Conservation (phyloP, 441 rosid genomes). For the Jatropha multifida region DNA sequence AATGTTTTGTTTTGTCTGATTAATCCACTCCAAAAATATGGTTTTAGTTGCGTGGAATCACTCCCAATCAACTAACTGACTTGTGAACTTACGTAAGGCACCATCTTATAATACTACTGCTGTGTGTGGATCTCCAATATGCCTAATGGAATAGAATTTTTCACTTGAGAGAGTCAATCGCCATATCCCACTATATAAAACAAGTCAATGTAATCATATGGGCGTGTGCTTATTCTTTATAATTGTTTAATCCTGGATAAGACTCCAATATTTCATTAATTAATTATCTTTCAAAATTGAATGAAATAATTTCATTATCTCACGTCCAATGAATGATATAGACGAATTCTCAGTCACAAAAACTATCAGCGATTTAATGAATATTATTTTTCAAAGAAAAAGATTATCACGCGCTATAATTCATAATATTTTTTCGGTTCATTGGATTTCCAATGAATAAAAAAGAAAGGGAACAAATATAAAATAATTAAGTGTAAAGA, state of each 20-base stretch:
- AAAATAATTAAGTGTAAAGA: neutral
- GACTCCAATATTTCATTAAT: neutral
- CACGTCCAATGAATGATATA: no score
- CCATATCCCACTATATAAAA: neutral
- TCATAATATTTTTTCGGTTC: no score
- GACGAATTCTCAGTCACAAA: no score
- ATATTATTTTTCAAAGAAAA: no score
- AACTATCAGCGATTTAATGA: no score
- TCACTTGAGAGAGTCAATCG: neutral
- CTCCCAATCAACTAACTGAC: neutral
- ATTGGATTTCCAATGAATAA: neutral
- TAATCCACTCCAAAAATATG: neutral
- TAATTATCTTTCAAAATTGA: no score
- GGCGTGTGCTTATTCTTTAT: neutral
- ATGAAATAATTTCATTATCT: no score
- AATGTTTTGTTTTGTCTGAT: neutral
- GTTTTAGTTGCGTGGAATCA: neutral
- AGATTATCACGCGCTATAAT: no score
- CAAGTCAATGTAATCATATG: neutral
- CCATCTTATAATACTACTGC: neutral
- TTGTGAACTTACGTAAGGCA: neutral
- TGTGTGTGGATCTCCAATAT: constrained; percentile 1
- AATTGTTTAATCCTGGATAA: neutral
- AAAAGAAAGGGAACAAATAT: neutral
- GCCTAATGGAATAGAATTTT: neutral